phyloP scores from a whole-genome alignment of 2,329 filamentous ascomycete genomes.

The Alternaria sp. region DNA sequence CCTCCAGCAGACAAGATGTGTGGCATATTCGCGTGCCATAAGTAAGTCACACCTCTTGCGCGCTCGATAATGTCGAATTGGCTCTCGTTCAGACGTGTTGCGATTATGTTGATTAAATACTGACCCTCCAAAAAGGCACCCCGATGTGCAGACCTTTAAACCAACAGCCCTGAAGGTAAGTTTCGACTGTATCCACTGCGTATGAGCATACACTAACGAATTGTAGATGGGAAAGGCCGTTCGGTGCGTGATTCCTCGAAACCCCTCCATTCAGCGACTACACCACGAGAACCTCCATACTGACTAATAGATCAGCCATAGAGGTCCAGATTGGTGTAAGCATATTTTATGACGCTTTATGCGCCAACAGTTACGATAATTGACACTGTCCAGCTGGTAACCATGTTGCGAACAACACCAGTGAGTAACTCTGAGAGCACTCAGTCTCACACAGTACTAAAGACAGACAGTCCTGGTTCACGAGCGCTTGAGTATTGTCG shows the following conservation, averaged over 20 bases:
- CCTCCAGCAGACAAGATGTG: conserved; percentile 70
- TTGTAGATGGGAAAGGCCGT: conserved; percentile 46
- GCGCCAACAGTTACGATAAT: conserved; percentile 35
- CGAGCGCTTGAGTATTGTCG: conserved; percentile 96
- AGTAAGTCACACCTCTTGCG: conserved; percentile 57
- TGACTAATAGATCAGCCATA: conserved; percentile 59
- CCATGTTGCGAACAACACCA: conserved; percentile 87
- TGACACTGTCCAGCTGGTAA: conserved; percentile 73
- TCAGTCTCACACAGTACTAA: conserved; percentile 22
- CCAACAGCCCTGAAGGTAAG: conserved; percentile 73
- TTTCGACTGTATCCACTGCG: not conserved
- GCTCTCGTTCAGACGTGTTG: conserved; percentile 4
- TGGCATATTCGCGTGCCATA: conserved; percentile 95
- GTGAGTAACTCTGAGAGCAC: conserved; percentile 55
- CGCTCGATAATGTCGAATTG: conserved; percentile 13
- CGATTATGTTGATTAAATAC: not conserved
- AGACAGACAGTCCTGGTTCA: conserved; percentile 74
- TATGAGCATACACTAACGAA: not conserved
- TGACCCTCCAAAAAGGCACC: conserved; percentile 61
- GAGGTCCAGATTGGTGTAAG: conserved; percentile 98
- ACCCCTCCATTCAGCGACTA: not conserved
- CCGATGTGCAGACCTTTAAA: conserved; percentile 96
- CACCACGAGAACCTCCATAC: not conserved
- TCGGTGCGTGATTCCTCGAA: conserved; percentile 54
- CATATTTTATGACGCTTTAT: conserved; percentile 42